A percentile compares a stretch with the other conserved stretches of the same genome.
Evolutionary conservation across 2,329 filamentous ascomycete genomes (phyloP).

Genomic region (Monosporascus sp.): DNA sequence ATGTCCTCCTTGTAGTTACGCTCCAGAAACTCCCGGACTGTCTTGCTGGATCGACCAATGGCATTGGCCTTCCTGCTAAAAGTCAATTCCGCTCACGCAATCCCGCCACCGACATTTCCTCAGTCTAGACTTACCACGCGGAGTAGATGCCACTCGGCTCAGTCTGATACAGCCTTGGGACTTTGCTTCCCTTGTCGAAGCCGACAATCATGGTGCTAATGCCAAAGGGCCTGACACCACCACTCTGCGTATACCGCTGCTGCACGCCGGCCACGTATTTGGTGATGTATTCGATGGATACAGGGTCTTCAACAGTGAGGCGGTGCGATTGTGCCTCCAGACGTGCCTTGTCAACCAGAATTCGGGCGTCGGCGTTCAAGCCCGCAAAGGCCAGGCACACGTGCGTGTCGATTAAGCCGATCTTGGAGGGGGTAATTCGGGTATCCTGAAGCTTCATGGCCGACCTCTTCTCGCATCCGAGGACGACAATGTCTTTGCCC

Average conservation of each 20-base stretch:
- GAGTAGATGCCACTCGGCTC: conserved; percentile 99
- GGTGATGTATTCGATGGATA: conserved; percentile 98
- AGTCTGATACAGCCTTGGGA: conserved; percentile 90
- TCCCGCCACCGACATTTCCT: neutral
- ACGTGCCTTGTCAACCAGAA: conserved; percentile 95
- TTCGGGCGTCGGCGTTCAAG: conserved; percentile 94
- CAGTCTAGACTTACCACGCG: conserved; percentile 65
- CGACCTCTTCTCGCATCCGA: conserved; percentile 97
- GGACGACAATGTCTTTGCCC: conserved; percentile 86
- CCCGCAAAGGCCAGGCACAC: conserved; percentile 96
- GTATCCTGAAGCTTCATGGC: conserved; percentile 99
- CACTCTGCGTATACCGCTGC: conserved; percentile 97
- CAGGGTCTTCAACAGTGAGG: conserved; percentile 93
- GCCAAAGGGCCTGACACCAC: conserved; percentile 96
- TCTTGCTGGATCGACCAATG: conserved; percentile 97
- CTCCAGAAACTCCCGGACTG: conserved; percentile 96
- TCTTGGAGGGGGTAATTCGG: conserved; percentile 97
- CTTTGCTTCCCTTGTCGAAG: conserved; percentile 90
- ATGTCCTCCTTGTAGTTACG: conserved; percentile 98
- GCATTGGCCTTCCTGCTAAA: conserved; percentile 89
- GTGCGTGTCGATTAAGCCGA: conserved; percentile 91
- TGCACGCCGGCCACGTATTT: conserved; percentile 98
- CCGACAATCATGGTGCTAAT: conserved; percentile 97
- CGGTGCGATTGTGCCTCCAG: conserved; percentile 97
- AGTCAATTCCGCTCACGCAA: conserved; percentile 5